Evolutionary conservation across 2,329 filamentous ascomycete species (phyloP).

Genomic region (Colletotrichum shisoi): DNA sequence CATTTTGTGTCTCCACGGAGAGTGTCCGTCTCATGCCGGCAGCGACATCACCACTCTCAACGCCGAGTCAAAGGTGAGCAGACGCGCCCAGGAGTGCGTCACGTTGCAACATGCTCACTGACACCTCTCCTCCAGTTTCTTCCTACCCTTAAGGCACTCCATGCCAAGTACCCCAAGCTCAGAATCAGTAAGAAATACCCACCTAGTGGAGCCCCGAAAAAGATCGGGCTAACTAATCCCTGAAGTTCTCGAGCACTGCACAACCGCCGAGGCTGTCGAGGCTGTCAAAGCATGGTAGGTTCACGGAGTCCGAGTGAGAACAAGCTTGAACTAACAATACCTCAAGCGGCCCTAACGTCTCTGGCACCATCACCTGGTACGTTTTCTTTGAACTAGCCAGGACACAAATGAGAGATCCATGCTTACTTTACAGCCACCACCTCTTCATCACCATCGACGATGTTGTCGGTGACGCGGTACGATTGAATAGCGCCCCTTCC

Average conservation of each 20-base stretch:
- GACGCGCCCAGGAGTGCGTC: not conserved
- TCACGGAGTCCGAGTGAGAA: too few relatives aligned
- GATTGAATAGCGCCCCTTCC: conserved; percentile 22
- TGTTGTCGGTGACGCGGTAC: conserved; percentile 62
- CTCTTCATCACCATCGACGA: conserved; percentile 81
- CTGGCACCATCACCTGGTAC: conserved; percentile 50
- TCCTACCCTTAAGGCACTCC: conserved; percentile 77
- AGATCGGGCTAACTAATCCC: not conserved
- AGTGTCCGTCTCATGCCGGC: conserved; percentile 63
- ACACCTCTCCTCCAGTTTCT: conserved; percentile 64
- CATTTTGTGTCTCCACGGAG: conserved; percentile 93
- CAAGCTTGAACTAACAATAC: conserved; percentile 45
- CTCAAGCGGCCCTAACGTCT: conserved; percentile 78
- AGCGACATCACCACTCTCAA: conserved; percentile 66
- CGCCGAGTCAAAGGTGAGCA: conserved; percentile 65
- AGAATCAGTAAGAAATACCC: conserved; percentile 53
- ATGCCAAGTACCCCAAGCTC: conserved; percentile 76
- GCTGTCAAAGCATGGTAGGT: conserved; percentile 61
- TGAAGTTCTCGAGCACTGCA: conserved; percentile 80
- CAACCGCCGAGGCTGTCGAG: conserved; percentile 80
- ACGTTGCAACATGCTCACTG: not conserved
- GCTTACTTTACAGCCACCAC: conserved; percentile 70
- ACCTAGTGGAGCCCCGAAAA: too few relatives aligned
- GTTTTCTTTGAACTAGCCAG: conserved; percentile 16
- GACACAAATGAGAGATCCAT: not conserved